Percentiles rank a stretch among this genome's conserved stretches.
Conservation (phyloP, 768 basidiomycete species). For the Tubosaeta sp. region DNA sequence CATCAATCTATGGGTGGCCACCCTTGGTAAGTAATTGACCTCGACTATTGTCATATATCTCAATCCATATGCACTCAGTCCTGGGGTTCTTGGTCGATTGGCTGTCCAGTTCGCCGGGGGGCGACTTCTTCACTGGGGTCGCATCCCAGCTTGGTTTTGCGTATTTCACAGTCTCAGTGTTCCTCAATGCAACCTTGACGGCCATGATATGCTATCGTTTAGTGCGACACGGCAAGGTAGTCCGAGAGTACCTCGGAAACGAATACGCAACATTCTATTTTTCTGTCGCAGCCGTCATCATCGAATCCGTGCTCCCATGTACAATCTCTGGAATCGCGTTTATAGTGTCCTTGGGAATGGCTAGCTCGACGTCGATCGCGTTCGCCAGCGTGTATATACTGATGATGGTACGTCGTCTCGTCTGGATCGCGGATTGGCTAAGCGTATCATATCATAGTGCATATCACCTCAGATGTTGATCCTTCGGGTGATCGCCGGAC, state of each 20-base stretch:
- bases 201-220: slow-evolving; percentile 21
- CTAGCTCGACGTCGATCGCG: slow-evolving; percentile 9
- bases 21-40: slow-evolving; percentile 14
- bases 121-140: slow-evolving; percentile 15
- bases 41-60: neutral
- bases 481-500: slow-evolving; percentile 18
- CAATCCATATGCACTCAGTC: slow-evolving; percentile 6
- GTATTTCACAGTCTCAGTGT: slow-evolving; percentile 15
- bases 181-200: slow-evolving; percentile 17
- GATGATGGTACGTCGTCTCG: slow-evolving; percentile 16
- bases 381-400: slow-evolving; percentile 13
- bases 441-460: slow-evolving; percentile 8
- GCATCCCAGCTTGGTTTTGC: slow-evolving; percentile 9
- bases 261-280: slow-evolving; percentile 20
- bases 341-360: slow-evolving; percentile 14
- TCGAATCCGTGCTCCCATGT: slow-evolving; percentile 25
- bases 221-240: slow-evolving; percentile 3
- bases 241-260: slow-evolving; percentile 9
- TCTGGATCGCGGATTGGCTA: neutral
- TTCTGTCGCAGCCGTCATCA: slow-evolving; percentile 3
- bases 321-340: slow-evolving; percentile 24
- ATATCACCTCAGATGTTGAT: slow-evolving; percentile 28
- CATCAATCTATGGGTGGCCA: slow-evolving; percentile 18
- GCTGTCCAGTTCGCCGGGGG: slow-evolving; percentile 12
- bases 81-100: slow-evolving; percentile 14